phyloP scores from a whole-genome alignment of 2,329 filamentous ascomycete species.

The Fusarium chuoi region DNA sequence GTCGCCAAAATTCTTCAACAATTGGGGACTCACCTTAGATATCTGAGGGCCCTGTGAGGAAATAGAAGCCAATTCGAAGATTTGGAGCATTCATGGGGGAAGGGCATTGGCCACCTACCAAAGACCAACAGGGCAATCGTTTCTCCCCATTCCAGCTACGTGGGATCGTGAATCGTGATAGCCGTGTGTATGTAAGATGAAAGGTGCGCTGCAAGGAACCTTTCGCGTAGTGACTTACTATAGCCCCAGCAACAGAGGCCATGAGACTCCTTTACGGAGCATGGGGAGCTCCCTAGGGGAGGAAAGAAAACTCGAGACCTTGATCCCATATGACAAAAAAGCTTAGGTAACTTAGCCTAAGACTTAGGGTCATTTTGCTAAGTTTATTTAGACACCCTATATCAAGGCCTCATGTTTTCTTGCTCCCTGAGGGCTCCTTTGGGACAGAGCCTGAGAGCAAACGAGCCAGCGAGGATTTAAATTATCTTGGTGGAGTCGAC shows the following conservation, averaged over 20 bases:
- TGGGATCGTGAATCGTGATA: conserved; percentile 5
- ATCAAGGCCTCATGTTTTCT: too few species aligned
- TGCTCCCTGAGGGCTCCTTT: too few species aligned
- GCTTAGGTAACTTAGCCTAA: too few species aligned
- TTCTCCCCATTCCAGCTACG: conserved; percentile 23
- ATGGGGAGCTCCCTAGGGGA: background rate
- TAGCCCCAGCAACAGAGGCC: background rate
- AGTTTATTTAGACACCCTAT: too few species aligned
- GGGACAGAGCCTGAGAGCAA: background rate
- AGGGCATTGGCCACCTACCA: conserved; percentile 20
- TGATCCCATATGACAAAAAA: too few species aligned
- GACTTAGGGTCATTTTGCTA: too few species aligned
- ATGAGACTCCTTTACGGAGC: conserved; percentile 1
- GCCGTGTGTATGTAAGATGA: background rate
- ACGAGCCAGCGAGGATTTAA: conserved; percentile 17
- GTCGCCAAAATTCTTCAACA: conserved; percentile 7
- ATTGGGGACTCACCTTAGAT: conserved; percentile 19
- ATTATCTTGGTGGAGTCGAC: conserved; percentile 30
- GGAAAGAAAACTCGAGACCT: too few species aligned
- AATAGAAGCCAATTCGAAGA: conserved; percentile 32
- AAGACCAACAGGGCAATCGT: conserved; percentile 14
- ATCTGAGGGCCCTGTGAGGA: conserved; percentile 11
- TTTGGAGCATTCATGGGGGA: conserved; percentile 9
- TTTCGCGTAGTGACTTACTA: background rate
- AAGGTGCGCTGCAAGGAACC: conserved; percentile 4